Percentiles rank a stretch among this genome's conserved stretches.
phyloP scores from a whole-genome alignment of 441 rosid species.

The Metrosideros polymorpha region DNA sequence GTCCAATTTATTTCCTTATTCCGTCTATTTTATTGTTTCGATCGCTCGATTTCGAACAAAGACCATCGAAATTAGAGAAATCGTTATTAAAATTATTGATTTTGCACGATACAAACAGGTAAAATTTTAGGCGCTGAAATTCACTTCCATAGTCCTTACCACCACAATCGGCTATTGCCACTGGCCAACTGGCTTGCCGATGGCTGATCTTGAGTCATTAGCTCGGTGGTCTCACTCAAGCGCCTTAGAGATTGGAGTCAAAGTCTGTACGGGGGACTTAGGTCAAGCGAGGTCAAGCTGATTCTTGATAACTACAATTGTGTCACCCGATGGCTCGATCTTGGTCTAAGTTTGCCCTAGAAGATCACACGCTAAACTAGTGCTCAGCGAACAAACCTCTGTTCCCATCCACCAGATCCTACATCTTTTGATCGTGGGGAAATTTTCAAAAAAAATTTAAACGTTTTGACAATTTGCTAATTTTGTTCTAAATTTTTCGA shows the following conservation, averaged over 20 bases:
- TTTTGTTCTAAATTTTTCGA: no score
- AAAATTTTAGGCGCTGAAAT: background rate
- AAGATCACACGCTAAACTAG: background rate
- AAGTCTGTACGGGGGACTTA: background rate
- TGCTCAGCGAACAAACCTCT: background rate
- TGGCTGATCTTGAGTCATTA: background rate
- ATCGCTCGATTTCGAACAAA: no score
- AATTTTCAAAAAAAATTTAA: no score
- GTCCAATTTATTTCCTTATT: no score
- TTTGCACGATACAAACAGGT: no score
- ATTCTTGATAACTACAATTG: no score
- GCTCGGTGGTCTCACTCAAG: background rate
- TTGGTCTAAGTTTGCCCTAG: background rate
- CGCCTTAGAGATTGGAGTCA: background rate
- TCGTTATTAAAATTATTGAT: background rate
- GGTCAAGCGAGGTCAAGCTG: background rate
- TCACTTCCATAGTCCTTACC: background rate
- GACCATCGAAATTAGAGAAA: background rate
- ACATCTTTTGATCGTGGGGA: background rate
- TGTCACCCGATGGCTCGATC: background rate
- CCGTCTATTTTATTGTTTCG: no score
- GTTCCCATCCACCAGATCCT: background rate
- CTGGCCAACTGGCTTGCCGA: background rate
- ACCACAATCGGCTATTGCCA: background rate
- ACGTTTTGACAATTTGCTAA: no score